phyloP scores from a whole-genome alignment of 306 rosid species.

The Rosa multiflora region DNA sequence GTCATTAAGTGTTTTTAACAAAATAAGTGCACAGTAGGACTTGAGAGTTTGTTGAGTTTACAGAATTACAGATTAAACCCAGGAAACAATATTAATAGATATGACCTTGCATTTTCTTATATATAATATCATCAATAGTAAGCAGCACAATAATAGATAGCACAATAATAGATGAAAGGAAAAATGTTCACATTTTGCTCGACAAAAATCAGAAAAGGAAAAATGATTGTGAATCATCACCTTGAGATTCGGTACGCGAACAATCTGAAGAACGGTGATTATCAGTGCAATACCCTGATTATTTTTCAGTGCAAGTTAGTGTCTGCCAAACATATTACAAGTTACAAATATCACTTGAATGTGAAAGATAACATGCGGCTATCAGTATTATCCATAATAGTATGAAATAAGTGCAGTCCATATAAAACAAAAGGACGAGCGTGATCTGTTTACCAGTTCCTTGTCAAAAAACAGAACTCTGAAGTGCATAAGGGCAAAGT shows the following conservation, averaged over 20 bases:
- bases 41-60: too few relatives aligned
- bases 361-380: not conserved
- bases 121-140: not conserved
- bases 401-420: not conserved
- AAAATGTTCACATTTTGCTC: not conserved
- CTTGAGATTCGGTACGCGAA: slow-evolving; percentile 97
- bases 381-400: not conserved
- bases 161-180: not conserved
- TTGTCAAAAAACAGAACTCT: not conserved
- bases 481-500: not conserved
- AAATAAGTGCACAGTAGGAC: too few relatives aligned
- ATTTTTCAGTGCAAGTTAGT: slow-evolving; percentile 12
- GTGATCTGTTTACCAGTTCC: not conserved
- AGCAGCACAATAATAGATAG: not conserved
- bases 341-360: not conserved
- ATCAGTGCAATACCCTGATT: slow-evolving; percentile 87
- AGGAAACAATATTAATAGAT: not conserved
- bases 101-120: not conserved
- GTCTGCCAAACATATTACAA: slow-evolving; percentile 7
- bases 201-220: slow-evolving; percentile 10
- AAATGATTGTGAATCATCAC: slow-evolving; percentile 36
- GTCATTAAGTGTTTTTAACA: too few relatives aligned
- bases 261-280: slow-evolving; percentile 97
- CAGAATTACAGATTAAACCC: not conserved
- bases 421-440: not conserved